Evolutionary conservation across 192 early-diverging fungal species (phyloP).

Genomic region (Backusella parvicylindrica): DNA sequence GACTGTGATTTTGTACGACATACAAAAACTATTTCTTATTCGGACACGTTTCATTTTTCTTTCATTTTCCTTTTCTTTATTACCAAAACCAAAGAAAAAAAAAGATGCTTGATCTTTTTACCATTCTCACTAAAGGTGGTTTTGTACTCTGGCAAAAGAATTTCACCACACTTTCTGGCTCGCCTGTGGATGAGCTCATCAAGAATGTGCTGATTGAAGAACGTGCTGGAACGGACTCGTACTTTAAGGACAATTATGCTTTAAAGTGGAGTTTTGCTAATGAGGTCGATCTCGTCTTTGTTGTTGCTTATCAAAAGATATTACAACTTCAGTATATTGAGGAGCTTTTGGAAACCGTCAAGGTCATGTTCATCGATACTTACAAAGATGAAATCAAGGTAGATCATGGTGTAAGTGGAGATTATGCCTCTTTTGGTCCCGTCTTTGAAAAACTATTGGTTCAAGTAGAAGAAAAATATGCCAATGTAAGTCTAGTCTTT

Average conservation of each 20-base stretch:
- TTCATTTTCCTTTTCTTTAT: conserved; percentile 1
- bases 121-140: conserved; percentile 83
- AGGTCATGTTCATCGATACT: conserved; percentile 60
- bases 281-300: conserved; percentile 77
- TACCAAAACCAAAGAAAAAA: neutral
- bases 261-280: conserved; percentile 82
- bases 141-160: conserved; percentile 82
- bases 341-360: conserved; percentile 70
- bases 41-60: neutral
- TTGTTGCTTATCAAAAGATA: conserved; percentile 85
- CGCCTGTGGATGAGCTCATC: conserved; percentile 74
- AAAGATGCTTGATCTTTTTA: conserved; percentile 82
- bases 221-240: conserved; percentile 52
- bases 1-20: neutral
- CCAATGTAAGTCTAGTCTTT: conserved; percentile 27
- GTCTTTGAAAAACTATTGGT: conserved; percentile 66
- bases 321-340: conserved; percentile 83
- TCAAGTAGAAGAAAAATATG: conserved; percentile 66
- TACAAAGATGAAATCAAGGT: conserved; percentile 45
- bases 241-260: conserved; percentile 66
- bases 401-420: conserved; percentile 17
- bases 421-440: conserved; percentile 55
- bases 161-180: conserved; percentile 51
- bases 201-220: conserved; percentile 78
- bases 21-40: neutral